Base-by-base conservation (phyloP, 495 filamentous ascomycete species). In the Arthonia radiata region DNA sequence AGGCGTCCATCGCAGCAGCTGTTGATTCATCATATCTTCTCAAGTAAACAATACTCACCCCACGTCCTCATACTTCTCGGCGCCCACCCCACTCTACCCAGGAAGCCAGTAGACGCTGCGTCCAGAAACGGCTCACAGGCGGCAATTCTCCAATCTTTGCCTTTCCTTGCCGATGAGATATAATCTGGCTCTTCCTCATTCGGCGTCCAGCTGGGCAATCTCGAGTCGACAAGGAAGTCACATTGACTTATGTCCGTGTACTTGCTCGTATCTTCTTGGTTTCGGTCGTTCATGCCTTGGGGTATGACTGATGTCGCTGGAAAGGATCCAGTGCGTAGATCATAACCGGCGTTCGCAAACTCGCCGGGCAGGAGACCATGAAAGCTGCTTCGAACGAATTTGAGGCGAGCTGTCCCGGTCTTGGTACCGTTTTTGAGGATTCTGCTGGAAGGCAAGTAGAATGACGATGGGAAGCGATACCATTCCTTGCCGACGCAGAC, bases 401-500 rank as follows among this genome's bases (percentile, higher is more conserved):
- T 89, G 31, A 76, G 76, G 23, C 61, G 62, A 59, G 81, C 71
- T n/a, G n/a, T n/a, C n/a, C n/a, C n/a, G n/a, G n/a, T n/a, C n/a
- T n/a, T n/a, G n/a, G n/a, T n/a, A n/a, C n/a, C n/a, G n/a, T n/a
- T n/a, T n/a, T n/a, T n/a, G n/a, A n/a, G n/a, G n/a, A n/a, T n/a
- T n/a, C n/a, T n/a, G 24, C 58, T 57, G 4, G 67, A 46, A 0
- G 89, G 89, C 1, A 99, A 56, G 44, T 82, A 77, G 50, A 82
- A 94, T 3, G 78, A 82, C 9, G 76, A 81, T 7, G 89, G 89
- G 41, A 90, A 99, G 25, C 89, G 76, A 43, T 99, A 93, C 89
- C 89, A 99, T 44, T 99, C 89, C 44, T 93, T 94, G 23, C 74
- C 82, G 25, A 92, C 61, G 47, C 89, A 99, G 3, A 99, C 64